Evolutionary conservation across 2,329 filamentous ascomycete genomes (phyloP).

Genomic region (Penicillium occitanis): DNA sequence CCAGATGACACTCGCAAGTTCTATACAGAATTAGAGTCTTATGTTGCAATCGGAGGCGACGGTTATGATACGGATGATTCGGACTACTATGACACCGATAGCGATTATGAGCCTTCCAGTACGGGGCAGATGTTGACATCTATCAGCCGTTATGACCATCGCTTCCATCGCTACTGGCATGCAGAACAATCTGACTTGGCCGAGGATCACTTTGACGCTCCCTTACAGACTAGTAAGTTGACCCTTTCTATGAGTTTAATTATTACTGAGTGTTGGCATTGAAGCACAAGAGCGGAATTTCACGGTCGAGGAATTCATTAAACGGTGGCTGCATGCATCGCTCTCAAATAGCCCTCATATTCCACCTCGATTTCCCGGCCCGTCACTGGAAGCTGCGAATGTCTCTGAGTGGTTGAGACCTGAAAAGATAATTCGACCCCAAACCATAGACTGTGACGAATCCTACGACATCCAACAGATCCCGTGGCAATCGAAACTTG

Average conservation of each 20-base stretch:
- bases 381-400: conserved; percentile 33
- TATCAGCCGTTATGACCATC: conserved; percentile 13
- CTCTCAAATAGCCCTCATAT: conserved; percentile 26
- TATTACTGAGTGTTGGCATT: conserved; percentile 20
- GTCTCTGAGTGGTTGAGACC: conserved; percentile 39
- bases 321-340: conserved; percentile 40
- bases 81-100: conserved; percentile 25
- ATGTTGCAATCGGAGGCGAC: conserved; percentile 22
- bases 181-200: neutral
- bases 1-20: conserved; percentile 36
- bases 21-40: conserved; percentile 28
- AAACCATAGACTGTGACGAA: conserved; percentile 26
- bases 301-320: conserved; percentile 45
- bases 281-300: conserved; percentile 43
- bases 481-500: conserved; percentile 40
- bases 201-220: neutral
- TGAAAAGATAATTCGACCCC: conserved; percentile 34
- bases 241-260: neutral
- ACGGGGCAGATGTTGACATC: conserved; percentile 13
- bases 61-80: conserved; percentile 25
- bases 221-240: neutral
- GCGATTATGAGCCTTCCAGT: conserved; percentile 23
- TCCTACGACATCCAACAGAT: conserved; percentile 45
- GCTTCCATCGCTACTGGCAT: conserved; percentile 12
- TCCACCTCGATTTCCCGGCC: conserved; percentile 23